phyloP scores from a whole-genome alignment of 352 stramenopile genomes.

The Phytopythium oedochilum region DNA sequence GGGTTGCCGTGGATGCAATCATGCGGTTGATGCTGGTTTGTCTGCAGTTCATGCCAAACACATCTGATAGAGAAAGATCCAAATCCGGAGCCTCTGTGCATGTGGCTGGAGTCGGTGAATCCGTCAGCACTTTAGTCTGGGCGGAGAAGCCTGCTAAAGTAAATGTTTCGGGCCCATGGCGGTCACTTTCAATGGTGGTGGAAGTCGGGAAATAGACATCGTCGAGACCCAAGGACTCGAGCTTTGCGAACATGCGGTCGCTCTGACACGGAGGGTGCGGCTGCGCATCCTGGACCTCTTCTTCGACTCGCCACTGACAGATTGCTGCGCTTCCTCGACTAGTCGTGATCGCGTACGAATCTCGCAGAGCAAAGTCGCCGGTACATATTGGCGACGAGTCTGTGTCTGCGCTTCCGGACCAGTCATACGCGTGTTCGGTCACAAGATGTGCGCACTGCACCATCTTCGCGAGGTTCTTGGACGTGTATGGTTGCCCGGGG shows the following conservation, averaged over 20 bases:
- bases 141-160: not conserved
- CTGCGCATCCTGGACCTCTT: conserved; percentile 40
- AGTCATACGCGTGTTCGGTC: not conserved
- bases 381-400: conserved; percentile 1
- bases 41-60: conserved; percentile 47
- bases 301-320: conserved; percentile 66
- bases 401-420: not conserved
- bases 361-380: conserved; percentile 55
- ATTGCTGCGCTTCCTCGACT: conserved; percentile 40
- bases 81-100: conserved; percentile 50
- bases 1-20: conserved; percentile 26
- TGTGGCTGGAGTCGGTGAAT: not conserved
- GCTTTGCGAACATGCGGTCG: conserved; percentile 11
- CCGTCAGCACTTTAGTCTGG: not conserved
- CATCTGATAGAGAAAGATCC: conserved; percentile 40
- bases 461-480: not conserved
- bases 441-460: not conserved
- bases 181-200: not conserved
- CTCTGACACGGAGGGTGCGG: conserved; percentile 23
- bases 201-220: conserved; percentile 32
- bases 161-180: no score
- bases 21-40: conserved; percentile 39
- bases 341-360: conserved; percentile 46
- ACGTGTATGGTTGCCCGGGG: not conserved
- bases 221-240: conserved; percentile 24